These are phyloP conservation scores for Xylariaceae sp. DNA, from an alignment of 2,329 filamentous ascomycete genomes.

Conservation along the genomic window DNA sequence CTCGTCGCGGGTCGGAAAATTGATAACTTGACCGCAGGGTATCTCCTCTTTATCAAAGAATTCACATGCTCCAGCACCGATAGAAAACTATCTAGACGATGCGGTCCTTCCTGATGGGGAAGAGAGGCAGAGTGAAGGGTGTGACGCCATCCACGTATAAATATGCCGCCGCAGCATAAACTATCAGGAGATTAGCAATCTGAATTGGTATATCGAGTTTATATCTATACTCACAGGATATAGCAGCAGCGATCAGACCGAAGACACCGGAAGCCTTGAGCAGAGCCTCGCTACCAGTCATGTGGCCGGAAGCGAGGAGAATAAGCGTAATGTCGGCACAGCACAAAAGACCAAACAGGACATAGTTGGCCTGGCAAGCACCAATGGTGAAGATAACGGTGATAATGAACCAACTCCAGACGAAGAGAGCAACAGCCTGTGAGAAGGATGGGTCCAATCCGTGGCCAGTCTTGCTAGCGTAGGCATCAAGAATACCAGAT, in stretches of 20 bases:
- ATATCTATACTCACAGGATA: slow-evolving; percentile 31
- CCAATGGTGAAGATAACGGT: slow-evolving; percentile 37
- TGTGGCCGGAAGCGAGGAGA: slow-evolving; percentile 33
- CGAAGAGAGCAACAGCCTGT: slow-evolving; percentile 37
- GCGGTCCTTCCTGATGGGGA: slow-evolving; percentile 33
- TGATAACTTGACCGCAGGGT: slow-evolving; percentile 7
- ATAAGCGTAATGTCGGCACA: slow-evolving; percentile 34
- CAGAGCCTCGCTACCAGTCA: slow-evolving; percentile 25
- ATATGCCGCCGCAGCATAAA: slow-evolving; percentile 32
- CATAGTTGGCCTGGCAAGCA: slow-evolving; percentile 32
- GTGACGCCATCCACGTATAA: slow-evolving; percentile 32
- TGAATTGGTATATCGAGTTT: background rate
- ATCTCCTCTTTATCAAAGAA: slow-evolving; percentile 10
- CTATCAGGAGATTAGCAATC: slow-evolving; percentile 19
- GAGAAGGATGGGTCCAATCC: slow-evolving; percentile 40
- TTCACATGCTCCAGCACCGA: background rate
- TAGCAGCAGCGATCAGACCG: slow-evolving; percentile 30
- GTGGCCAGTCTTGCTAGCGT: slow-evolving; percentile 42
- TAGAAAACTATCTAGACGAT: slow-evolving; percentile 23
- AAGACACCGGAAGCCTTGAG: slow-evolving; percentile 34
- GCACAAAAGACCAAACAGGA: slow-evolving; percentile 30
- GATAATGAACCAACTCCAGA: slow-evolving; percentile 38
- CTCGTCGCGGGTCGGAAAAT: slow-evolving; percentile 15
- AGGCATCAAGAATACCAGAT: slow-evolving; percentile 45
- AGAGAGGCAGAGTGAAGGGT: slow-evolving; percentile 34